These are phyloP conservation scores for Phytophthora multivora DNA, from an alignment of 352 stramenopile genomes.

Conservation along the genomic window DNA sequence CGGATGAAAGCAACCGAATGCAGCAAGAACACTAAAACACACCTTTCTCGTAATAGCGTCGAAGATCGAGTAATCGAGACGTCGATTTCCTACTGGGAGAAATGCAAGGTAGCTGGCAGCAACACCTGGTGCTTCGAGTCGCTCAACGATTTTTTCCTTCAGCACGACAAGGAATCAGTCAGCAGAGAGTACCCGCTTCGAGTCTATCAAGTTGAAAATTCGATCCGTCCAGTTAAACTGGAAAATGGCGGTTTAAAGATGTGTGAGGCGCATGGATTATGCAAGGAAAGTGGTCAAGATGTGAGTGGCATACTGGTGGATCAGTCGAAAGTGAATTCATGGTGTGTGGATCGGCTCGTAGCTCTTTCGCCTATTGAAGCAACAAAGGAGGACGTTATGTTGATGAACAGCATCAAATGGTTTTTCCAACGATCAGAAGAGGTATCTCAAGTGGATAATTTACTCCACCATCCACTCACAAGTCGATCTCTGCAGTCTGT, in stretches of 20 bases:
- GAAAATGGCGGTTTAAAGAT: constrained; percentile 3
- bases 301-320: constrained; percentile 9
- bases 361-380: constrained; percentile 6
- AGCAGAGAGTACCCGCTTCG: constrained; percentile 1
- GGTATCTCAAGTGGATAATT: constrained; percentile 24
- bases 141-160: background rate
- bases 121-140: constrained; percentile 16
- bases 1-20: constrained; percentile 25
- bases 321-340: background rate
- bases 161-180: background rate
- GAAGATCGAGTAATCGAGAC: constrained; percentile 18
- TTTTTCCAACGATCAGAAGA: constrained; percentile 27
- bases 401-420: constrained; percentile 26
- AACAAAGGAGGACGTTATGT: constrained; percentile 16
- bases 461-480: constrained; percentile 32
- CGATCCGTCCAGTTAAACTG: constrained; percentile 20
- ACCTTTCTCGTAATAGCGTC: constrained; percentile 3
- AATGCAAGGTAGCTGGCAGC: background rate
- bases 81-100: constrained; percentile 16
- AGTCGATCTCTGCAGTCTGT: constrained; percentile 4
- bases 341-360: background rate
- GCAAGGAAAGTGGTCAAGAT: constrained; percentile 7
- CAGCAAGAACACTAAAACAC: background rate
- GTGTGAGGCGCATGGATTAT: constrained; percentile 25
- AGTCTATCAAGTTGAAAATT: constrained; percentile 28